Conservation (phyloP, 345 rosid species). For the Eucalyptus coolabah region DNA sequence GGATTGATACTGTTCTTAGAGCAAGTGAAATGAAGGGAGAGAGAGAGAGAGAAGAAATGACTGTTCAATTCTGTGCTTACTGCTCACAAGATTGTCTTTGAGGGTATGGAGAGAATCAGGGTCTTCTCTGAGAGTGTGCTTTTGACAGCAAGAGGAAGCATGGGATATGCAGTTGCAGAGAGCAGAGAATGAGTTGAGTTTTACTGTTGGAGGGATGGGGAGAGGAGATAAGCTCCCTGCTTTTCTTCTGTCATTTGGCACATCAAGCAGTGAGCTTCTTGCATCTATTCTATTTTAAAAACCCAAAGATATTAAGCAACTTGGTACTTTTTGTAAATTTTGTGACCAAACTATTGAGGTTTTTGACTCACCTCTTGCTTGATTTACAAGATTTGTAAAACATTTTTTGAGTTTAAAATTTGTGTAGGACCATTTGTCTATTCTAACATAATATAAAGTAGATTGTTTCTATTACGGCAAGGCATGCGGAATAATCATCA, state of each 20-base stretch:
- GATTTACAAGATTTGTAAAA: not conserved
- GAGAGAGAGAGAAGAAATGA: not conserved
- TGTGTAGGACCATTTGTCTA: accelerated
- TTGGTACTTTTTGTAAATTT: not conserved
- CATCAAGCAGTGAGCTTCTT: not conserved
- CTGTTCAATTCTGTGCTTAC: not conserved
- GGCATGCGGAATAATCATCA: not conserved
- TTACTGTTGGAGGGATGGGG: not conserved
- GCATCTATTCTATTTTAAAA: not conserved
- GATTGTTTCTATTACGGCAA: not conserved
- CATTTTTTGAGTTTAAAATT: no score
- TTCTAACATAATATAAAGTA: not conserved
- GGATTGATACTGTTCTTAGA: not conserved
- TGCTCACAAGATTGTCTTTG: not conserved
- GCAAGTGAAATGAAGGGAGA: not conserved
- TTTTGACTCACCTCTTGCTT: accelerated
- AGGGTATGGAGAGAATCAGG: not conserved
- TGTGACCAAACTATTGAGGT: not conserved
- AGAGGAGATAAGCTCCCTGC: not conserved
- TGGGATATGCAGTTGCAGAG: not conserved
- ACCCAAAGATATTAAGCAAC: not conserved
- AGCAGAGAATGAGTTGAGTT: not conserved
- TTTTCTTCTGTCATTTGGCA: not conserved
- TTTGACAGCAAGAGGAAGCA: not conserved
- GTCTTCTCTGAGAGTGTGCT: not conserved